Percentiles rank a stretch among this genome's conserved stretches.
Conservation (phyloP, 805 yeast genomes). For the Candida oleophila region DNA sequence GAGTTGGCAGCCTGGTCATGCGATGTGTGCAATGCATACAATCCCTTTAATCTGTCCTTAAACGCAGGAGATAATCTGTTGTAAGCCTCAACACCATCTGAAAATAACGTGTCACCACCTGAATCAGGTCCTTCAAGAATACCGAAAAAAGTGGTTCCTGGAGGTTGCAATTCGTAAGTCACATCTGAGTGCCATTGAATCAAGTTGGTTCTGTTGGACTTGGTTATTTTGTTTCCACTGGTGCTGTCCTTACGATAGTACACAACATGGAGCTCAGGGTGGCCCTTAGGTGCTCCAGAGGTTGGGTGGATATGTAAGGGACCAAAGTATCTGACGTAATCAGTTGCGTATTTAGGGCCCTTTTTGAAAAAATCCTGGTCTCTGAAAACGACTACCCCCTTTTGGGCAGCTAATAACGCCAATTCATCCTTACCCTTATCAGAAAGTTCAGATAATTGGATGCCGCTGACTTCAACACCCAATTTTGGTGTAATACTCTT, state of each 20-base stretch:
- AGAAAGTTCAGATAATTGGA: conserved; percentile 55
- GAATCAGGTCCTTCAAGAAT: conserved; percentile 32
- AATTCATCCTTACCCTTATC: conserved; percentile 63
- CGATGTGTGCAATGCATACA: conserved; percentile 36
- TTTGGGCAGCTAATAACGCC: conserved; percentile 62
- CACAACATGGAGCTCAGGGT: conserved; percentile 29
- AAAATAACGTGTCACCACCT: conserved; percentile 39
- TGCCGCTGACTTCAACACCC: conserved; percentile 63
- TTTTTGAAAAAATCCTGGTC: conserved; percentile 57
- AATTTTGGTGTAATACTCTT: conserved; percentile 61
- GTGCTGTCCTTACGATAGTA: conserved; percentile 20
- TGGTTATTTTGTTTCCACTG: conserved; percentile 7
- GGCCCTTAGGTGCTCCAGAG: conserved; percentile 33
- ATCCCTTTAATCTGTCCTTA: conserved; percentile 31
- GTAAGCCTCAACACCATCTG: conserved; percentile 40
- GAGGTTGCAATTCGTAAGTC: conserved; percentile 41
- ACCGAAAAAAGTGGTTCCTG: conserved; percentile 36
- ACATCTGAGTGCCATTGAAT: conserved; percentile 39
- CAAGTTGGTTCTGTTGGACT: conserved; percentile 22
- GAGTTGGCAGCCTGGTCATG: conserved; percentile 35
- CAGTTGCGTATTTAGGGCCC: conserved; percentile 31
- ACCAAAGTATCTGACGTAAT: conserved; percentile 35
- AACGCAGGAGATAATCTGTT: conserved; percentile 38
- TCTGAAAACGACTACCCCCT: conserved; percentile 66
- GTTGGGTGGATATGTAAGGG: conserved; percentile 48